These are phyloP conservation scores for Tephrocybe sp. DNA, from an alignment of 768 basidiomycete species.

Conservation along the genomic window DNA sequence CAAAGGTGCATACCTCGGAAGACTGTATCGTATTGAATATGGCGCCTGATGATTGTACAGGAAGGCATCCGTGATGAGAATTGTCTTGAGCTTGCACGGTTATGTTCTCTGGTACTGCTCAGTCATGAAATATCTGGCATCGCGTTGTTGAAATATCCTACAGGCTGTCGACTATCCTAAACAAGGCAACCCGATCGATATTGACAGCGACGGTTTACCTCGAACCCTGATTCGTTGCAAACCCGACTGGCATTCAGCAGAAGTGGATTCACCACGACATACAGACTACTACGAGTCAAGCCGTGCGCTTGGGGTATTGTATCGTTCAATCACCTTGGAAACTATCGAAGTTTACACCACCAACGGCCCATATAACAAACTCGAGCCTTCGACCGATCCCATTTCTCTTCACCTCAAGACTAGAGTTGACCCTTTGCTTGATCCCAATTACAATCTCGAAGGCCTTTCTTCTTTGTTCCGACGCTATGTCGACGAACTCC, in stretches of 20 bases:
- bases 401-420: slow-evolving; percentile 34
- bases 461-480: slow-evolving; percentile 41
- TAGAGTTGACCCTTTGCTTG: slow-evolving; percentile 28
- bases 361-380: slow-evolving; percentile 7
- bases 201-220: slow-evolving; percentile 46
- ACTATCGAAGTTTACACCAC: slow-evolving; percentile 29
- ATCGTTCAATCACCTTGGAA: slow-evolving; percentile 54
- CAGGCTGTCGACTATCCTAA: slow-evolving; percentile 81
- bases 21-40: neutral
- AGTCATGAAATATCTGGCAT: neutral
- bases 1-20: slow-evolving; percentile 39
- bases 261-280: slow-evolving; percentile 48
- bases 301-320: slow-evolving; percentile 70
- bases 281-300: slow-evolving; percentile 71
- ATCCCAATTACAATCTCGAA: slow-evolving; percentile 20
- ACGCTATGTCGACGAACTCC: slow-evolving; percentile 61
- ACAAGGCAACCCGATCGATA: slow-evolving; percentile 64
- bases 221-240: slow-evolving; percentile 58
- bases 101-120: slow-evolving; percentile 50
- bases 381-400: slow-evolving; percentile 33
- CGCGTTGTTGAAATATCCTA: neutral
- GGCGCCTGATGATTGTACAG: slow-evolving; percentile 29
- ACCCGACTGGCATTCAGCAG: slow-evolving; percentile 76
- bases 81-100: slow-evolving; percentile 56
- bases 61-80: slow-evolving; percentile 55